phyloP scores from a whole-genome alignment of 2,329 filamentous ascomycete species.

The Coniochaeta ligniaria region DNA sequence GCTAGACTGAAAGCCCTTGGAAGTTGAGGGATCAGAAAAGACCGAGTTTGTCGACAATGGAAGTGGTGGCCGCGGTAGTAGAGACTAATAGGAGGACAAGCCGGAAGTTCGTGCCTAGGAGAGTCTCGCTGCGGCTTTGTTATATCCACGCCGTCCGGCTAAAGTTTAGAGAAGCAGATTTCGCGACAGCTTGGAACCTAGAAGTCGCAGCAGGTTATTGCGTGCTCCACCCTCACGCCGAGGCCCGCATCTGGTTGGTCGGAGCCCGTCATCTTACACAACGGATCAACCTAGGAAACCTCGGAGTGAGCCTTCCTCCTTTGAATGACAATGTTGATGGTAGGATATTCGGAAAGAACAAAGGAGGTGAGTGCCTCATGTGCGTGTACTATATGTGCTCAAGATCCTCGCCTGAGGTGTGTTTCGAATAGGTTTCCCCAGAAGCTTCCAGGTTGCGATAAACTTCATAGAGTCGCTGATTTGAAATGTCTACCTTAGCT shows the following conservation, averaged over 20 bases:
- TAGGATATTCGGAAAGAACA: background rate
- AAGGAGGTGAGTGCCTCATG: background rate
- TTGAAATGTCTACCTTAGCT: background rate
- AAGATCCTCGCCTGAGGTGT: no score
- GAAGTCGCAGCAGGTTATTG: background rate
- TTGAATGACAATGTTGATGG: background rate
- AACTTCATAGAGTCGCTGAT: background rate
- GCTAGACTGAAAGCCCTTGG: no score
- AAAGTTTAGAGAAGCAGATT: background rate
- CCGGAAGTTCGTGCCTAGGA: no score
- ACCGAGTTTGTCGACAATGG: background rate
- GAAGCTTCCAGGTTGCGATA: background rate
- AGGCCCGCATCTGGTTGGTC: background rate
- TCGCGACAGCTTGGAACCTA: background rate
- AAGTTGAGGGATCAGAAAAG: background rate
- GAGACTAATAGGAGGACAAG: background rate
- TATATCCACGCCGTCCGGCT: background rate
- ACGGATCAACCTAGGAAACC: no score
- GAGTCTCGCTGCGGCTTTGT: background rate
- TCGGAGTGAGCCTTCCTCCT: no score
- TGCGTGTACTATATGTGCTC: no score
- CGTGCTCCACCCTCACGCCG: background rate
- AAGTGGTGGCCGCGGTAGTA: background rate
- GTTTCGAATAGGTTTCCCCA: background rate
- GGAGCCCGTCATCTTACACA: no score